These are phyloP conservation scores for Candida taoyuanica DNA, from an alignment of 805 yeast genomes.

Conservation along the genomic window DNA sequence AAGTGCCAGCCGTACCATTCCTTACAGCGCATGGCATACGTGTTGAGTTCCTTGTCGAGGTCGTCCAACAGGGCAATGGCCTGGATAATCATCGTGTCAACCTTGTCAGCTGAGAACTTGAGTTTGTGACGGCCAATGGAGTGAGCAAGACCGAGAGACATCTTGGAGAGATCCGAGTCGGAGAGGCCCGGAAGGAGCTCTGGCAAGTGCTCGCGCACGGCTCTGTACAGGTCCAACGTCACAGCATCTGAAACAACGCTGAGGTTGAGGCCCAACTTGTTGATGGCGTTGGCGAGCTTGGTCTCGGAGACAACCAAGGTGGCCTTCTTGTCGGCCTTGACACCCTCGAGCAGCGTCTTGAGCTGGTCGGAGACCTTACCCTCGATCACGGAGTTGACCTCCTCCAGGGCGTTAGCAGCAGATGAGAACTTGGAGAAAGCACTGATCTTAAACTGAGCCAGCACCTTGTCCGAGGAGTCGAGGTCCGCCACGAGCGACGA, in stretches of 20 bases:
- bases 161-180: conserved; percentile 78
- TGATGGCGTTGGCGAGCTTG: conserved; percentile 92
- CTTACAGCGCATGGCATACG: conserved; percentile 97
- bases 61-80: conserved; percentile 97
- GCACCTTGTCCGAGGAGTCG: conserved; percentile 77
- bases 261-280: conserved; percentile 85
- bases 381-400: conserved; percentile 86
- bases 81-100: conserved; percentile 98
- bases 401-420: conserved; percentile 95
- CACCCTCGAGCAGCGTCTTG: conserved; percentile 67
- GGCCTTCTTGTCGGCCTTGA: conserved; percentile 76
- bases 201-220: conserved; percentile 90
- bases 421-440: conserved; percentile 92
- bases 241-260: conserved; percentile 93
- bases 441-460: conserved; percentile 87
- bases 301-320: conserved; percentile 91
- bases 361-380: conserved; percentile 89
- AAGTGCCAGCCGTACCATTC: conserved; percentile 99
- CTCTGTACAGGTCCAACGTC: conserved; percentile 90
- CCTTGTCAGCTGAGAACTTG: conserved; percentile 96
- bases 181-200: conserved; percentile 90
- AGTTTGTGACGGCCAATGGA: conserved; percentile 98
- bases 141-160: conserved; percentile 98
- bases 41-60: conserved; percentile 94
- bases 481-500: conserved; percentile 69